Evolutionary conservation across 2,329 filamentous ascomycete genomes (phyloP), one percentile per base, ranked within the genome.

Genomic region (Hypoxylon sp.): DNA sequence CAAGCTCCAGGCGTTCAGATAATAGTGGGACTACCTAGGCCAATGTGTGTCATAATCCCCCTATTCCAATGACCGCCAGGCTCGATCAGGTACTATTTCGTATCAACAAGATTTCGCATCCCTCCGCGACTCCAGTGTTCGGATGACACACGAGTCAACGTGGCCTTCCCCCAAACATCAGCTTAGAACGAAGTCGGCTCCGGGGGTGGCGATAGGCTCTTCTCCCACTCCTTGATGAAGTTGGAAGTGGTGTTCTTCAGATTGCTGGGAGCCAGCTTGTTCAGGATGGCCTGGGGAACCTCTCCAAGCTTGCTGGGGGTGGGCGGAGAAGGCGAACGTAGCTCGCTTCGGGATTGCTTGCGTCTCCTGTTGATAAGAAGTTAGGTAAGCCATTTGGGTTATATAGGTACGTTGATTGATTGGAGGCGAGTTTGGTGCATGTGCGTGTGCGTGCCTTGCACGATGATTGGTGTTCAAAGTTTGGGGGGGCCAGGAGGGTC

Each of bases 221-320:
- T 90, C 74, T 97, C 93, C 90, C 91, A 96, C 67, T 96, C 91
- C 59, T 86, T 88, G 84, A 97, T 91, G 49, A 96, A 78, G 56
- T 88, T 89, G 25, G 86, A 89, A n/a, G 92, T 90, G 1, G 90
- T 93, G 26, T 85, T 82, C 68, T 91, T 90, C 61, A 97, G 75
- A 63, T 90, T 91, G 61, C 84, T 86, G 0, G 91, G 89, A 6
- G 84, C 82, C 30, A 91, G 73, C 58, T 87, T 85, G 67, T 86
- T 86, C 47, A 95, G 79, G 36, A 87, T 81, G 37, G 86, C 86
- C 74, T 90, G 90, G 19, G 88, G 68, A 50, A 84, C 68, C 65
- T 86, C 75, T 69, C 81, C 78, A 25, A 82, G 69, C 63, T 75
- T 78, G 54, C 72, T 72, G 13, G 73, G 66, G 32, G 74, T 68